A percentile compares a stretch with the other conserved stretches of the same genome.
Evolutionary conservation across 1,284 basidiomycete genomes (phyloP).

Genomic region (Caloboletus firmus): DNA sequence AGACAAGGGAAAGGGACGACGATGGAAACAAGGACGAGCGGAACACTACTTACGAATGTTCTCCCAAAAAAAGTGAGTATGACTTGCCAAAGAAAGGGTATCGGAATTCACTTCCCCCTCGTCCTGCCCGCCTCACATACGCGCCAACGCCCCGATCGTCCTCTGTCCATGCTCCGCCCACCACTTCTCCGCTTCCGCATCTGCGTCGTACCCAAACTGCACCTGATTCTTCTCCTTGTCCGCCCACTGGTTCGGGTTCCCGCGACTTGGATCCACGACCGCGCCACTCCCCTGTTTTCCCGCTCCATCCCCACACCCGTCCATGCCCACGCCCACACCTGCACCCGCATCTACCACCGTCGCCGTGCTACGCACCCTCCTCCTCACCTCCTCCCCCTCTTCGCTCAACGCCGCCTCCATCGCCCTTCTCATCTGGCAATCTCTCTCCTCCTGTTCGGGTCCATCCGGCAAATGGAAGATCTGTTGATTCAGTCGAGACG

Average conservation of each 20-base stretch:
- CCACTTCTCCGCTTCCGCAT: constrained; percentile 49
- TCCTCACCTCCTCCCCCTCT: constrained; percentile 17
- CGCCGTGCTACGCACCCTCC: constrained; percentile 5
- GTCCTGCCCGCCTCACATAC: constrained; percentile 6
- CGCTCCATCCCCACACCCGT: neutral
- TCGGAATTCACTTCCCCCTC: too few relatives aligned
- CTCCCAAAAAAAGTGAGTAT: neutral
- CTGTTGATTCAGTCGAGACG: constrained; percentile 49
- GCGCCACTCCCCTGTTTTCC: neutral
- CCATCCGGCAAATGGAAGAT: constrained; percentile 59
- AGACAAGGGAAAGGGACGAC: neutral
- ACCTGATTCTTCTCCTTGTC: constrained; percentile 45
- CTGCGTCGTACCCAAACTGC: constrained; percentile 54
- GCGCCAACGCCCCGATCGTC: constrained; percentile 7
- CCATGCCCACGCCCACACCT: neutral
- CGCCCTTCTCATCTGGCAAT: constrained; percentile 48
- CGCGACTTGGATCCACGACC: constrained; percentile 17
- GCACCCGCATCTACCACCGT: neutral
- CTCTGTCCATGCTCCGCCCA: constrained; percentile 36
- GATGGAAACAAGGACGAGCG: too few relatives aligned
- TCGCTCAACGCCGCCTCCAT: constrained; percentile 43
- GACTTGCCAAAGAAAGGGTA: neutral
- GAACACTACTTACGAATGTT: too few relatives aligned
- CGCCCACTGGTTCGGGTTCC: constrained; percentile 52
- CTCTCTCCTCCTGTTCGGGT: constrained; percentile 50